Percentiles rank a stretch among this genome's conserved stretches.
Evolutionary conservation across 768 basidiomycete species (phyloP).

Genomic region (Leccinum subgranulosum): DNA sequence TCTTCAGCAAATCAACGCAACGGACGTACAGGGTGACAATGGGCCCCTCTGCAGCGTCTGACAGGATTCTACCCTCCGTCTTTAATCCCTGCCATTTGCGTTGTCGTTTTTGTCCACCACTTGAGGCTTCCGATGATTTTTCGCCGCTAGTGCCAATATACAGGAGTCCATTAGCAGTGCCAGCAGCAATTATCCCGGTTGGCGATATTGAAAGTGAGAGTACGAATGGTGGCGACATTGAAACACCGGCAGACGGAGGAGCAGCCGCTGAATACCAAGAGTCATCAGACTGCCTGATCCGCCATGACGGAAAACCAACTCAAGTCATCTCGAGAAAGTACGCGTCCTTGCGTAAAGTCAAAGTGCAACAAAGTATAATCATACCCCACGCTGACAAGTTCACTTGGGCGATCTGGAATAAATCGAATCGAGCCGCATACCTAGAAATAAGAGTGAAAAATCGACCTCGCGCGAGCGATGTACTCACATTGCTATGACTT

Average conservation of each 20-base stretch:
- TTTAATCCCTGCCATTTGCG: constrained; percentile 75
- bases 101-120: constrained; percentile 47
- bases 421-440: constrained; percentile 70
- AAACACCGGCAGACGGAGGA: constrained; percentile 44
- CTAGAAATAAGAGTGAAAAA: constrained; percentile 35
- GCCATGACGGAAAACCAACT: constrained; percentile 35
- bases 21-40: constrained; percentile 61
- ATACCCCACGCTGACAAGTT: constrained; percentile 76
- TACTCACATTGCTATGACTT: constrained; percentile 59
- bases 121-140: constrained; percentile 31
- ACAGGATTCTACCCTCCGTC: constrained; percentile 40
- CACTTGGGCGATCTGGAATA: constrained; percentile 66
- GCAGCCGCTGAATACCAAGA: constrained; percentile 32
- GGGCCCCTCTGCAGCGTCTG: constrained; percentile 67
- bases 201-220: constrained; percentile 58
- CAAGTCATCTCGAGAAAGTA: constrained; percentile 59
- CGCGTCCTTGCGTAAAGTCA: constrained; percentile 53
- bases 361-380: constrained; percentile 68
- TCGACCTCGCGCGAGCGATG: not conserved
- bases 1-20: not conserved
- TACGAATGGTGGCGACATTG: constrained; percentile 74
- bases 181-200: constrained; percentile 60
- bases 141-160: constrained; percentile 70
- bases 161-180: constrained; percentile 73
- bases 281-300: not conserved